These are phyloP conservation scores for Agaricus subrufescens DNA, from an alignment of 768 basidiomycete species.

Conservation along the genomic window DNA sequence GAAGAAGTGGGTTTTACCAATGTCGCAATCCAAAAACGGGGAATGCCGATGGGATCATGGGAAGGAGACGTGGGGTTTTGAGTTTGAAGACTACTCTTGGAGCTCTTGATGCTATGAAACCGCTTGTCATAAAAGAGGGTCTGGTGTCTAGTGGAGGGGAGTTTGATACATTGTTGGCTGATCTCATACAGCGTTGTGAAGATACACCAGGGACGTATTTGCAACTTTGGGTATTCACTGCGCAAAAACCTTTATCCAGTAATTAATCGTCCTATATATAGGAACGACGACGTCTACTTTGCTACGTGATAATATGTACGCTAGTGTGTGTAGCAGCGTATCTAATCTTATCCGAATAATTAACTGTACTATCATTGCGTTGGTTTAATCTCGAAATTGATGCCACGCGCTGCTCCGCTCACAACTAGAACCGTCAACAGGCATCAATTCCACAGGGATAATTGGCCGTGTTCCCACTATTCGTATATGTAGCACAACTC, in stretches of 20 bases:
- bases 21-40: not conserved
- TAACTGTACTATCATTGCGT: too few species aligned
- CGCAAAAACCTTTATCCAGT: not conserved
- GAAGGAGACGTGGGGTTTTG: not conserved
- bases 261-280: too few species aligned
- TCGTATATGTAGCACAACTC: constrained; percentile 6
- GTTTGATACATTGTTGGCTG: constrained; percentile 2
- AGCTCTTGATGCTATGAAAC: not conserved
- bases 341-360: too few species aligned
- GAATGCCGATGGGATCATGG: constrained; percentile 1
- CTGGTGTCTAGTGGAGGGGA: constrained; percentile 6
- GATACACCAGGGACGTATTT: constrained; percentile 5
- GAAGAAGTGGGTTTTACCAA: constrained; percentile 1
- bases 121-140: constrained; percentile 7
- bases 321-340: too few species aligned
- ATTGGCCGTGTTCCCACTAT: too few species aligned
- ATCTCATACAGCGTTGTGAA: not conserved
- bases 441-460: too few species aligned
- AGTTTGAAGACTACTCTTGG: not conserved
- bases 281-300: too few species aligned
- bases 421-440: too few species aligned
- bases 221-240: not conserved
- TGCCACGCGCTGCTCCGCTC: too few species aligned
- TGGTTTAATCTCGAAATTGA: too few species aligned
- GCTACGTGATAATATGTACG: too few species aligned